Conservation (phyloP, 495 filamentous ascomycete species). For the Platismatia glauca region DNA sequence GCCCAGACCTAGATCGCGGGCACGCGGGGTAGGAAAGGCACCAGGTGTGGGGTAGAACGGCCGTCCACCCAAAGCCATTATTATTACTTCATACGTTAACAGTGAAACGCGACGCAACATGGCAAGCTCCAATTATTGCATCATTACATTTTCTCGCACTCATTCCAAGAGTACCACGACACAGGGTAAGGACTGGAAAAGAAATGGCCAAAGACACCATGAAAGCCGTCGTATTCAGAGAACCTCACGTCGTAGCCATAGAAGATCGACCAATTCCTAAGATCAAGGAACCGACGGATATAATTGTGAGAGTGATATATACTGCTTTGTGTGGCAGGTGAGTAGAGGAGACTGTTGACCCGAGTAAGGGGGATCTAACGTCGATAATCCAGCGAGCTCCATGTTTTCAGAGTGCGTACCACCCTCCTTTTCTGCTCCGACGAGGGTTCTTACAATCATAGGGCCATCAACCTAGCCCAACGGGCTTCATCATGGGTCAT, state of each 20-base stretch:
- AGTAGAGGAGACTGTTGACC: conserved; percentile 25
- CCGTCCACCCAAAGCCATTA: conserved; percentile 1
- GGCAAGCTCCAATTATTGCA: background rate
- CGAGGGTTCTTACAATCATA: background rate
- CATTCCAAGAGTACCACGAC: background rate
- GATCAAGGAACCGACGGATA: conserved; percentile 63
- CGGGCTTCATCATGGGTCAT: conserved; percentile 59
- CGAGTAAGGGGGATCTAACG: conserved; percentile 1
- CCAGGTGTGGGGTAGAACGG: conserved; percentile 23
- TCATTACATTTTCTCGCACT: background rate
- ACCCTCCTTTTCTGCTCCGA: conserved; percentile 28
- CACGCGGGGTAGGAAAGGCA: conserved; percentile 28
- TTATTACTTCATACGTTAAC: conserved; percentile 10
- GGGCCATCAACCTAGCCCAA: conserved; percentile 22
- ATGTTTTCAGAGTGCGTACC: conserved; percentile 69
- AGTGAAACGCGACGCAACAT: background rate
- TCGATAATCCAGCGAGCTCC: conserved; percentile 58
- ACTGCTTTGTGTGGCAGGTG: conserved; percentile 89
- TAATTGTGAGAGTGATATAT: conserved; percentile 76
- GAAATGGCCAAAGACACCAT: conserved; percentile 31
- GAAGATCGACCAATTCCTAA: conserved; percentile 43
- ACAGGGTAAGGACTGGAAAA: conserved; percentile 17
- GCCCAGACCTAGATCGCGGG: conserved; percentile 18
- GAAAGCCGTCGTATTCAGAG: conserved; percentile 44
- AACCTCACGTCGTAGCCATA: conserved; percentile 38